Evolutionary conservation across 331 rosid species (phyloP).

Genomic region (Quercus phellos): DNA sequence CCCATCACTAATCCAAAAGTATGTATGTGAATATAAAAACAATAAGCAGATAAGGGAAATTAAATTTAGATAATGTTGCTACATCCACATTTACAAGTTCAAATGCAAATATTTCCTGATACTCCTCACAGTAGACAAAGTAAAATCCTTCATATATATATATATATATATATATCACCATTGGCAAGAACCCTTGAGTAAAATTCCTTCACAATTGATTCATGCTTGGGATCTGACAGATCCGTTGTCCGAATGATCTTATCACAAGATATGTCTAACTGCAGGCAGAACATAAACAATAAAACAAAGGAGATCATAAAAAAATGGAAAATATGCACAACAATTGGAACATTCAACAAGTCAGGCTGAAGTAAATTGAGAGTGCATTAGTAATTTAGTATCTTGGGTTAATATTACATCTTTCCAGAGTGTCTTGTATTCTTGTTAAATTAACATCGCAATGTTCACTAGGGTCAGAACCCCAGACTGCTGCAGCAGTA

Average conservation of each 20-base stretch:
- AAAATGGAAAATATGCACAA: no score
- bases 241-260: conserved; percentile 73
- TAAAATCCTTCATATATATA: conserved; percentile 69
- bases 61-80: no score
- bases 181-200: conserved; percentile 79
- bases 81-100: no score
- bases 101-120: background rate
- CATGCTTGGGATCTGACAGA: conserved; percentile 48
- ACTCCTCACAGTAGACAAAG: conserved; percentile 87
- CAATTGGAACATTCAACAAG: no score
- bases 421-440: conserved; percentile 71
- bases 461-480: conserved; percentile 67
- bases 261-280: conserved; percentile 81
- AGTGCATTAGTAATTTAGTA: background rate
- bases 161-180: conserved; percentile 34
- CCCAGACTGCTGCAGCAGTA: conserved; percentile 63
- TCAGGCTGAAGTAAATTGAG: conserved; percentile 8
- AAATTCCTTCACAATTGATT: conserved; percentile 84
- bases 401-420: conserved; percentile 38
- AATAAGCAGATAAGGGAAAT: no score
- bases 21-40: no score
- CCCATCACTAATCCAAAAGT: no score
- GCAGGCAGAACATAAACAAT: background rate
- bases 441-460: conserved; percentile 65
- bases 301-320: no score